Conservation (phyloP, 2,329 filamentous ascomycete species). For the Fusarium sp. region DNA sequence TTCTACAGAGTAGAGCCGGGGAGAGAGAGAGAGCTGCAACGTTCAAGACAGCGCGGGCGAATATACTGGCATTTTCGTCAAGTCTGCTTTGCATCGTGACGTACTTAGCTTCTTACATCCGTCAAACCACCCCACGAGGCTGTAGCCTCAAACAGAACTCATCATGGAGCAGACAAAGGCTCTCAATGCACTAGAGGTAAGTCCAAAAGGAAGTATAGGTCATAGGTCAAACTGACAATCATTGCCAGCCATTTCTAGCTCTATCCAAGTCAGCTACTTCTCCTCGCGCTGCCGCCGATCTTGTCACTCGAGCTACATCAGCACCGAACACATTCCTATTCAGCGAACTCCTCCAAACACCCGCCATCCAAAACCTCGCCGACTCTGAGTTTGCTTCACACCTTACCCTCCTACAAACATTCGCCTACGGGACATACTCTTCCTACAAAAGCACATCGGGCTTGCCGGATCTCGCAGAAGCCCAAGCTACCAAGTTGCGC, state of each 20-base stretch:
- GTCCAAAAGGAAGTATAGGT: background rate
- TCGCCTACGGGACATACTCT: conserved; percentile 90
- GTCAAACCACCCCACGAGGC: conserved; percentile 32
- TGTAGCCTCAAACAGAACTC: conserved; percentile 38
- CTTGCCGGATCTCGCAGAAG: conserved; percentile 77
- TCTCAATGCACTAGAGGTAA: conserved; percentile 71
- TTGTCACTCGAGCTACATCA: conserved; percentile 90
- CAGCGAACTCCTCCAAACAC: conserved; percentile 86
- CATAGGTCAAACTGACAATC: background rate
- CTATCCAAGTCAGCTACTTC: conserved; percentile 88
- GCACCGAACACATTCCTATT: conserved; percentile 92
- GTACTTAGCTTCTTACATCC: conserved; percentile 5
- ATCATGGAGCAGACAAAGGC: conserved; percentile 80
- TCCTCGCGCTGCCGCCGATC: conserved; percentile 84
- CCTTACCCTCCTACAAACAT: conserved; percentile 83
- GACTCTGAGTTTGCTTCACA: conserved; percentile 70
- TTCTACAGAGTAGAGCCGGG: background rate
- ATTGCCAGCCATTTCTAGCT: conserved; percentile 83
- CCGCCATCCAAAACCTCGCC: conserved; percentile 80
- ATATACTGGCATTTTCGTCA: background rate
- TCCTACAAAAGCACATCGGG: conserved; percentile 67
- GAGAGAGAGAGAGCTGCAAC: background rate
- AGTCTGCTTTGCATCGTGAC: conserved; percentile 1
- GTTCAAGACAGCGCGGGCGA: background rate
- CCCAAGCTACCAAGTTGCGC: conserved; percentile 85